A percentile compares a stretch with the other conserved stretches of the same genome.
phyloP scores from a whole-genome alignment of 495 filamentous ascomycete genomes.

The Trichoderma virens region DNA sequence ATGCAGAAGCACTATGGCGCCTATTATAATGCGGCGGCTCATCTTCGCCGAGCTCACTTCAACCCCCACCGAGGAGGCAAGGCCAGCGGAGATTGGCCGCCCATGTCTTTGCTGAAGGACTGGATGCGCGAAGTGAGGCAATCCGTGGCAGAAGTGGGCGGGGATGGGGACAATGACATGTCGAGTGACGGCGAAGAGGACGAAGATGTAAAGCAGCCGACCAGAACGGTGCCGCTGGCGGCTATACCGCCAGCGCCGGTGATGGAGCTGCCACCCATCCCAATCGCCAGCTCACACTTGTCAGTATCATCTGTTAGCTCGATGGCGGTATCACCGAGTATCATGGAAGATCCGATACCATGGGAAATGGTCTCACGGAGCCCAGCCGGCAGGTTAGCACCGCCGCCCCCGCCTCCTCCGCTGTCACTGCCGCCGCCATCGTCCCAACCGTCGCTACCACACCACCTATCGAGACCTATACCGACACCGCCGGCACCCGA shows the following conservation, averaged over 20 bases:
- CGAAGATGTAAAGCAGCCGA: constrained; percentile 20
- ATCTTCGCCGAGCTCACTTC: constrained; percentile 87
- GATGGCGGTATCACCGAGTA: constrained; percentile 49
- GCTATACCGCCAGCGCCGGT: constrained; percentile 28
- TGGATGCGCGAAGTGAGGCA: constrained; percentile 75
- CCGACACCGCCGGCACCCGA: constrained; percentile 32
- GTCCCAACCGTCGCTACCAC: constrained; percentile 36
- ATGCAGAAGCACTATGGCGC: constrained; percentile 77
- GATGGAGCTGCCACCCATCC: constrained; percentile 29
- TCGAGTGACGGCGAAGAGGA: constrained; percentile 41
- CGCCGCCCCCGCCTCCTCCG: not conserved
- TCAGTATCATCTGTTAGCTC: constrained; percentile 36
- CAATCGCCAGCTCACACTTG: not conserved
- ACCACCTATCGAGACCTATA: not conserved
- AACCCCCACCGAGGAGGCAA: constrained; percentile 69
- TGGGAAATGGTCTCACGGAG: not conserved
- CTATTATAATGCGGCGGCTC: constrained; percentile 97
- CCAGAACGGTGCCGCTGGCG: constrained; percentile 30
- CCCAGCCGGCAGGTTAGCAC: not conserved
- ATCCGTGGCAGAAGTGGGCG: constrained; percentile 25
- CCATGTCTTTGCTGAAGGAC: constrained; percentile 75
- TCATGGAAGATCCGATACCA: constrained; percentile 20
- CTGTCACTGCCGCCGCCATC: constrained; percentile 17
- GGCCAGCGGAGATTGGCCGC: constrained; percentile 75
- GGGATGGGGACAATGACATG: constrained; percentile 28